phyloP scores from a whole-genome alignment of 306 rosid genomes.

The Prunus fruticosa region DNA sequence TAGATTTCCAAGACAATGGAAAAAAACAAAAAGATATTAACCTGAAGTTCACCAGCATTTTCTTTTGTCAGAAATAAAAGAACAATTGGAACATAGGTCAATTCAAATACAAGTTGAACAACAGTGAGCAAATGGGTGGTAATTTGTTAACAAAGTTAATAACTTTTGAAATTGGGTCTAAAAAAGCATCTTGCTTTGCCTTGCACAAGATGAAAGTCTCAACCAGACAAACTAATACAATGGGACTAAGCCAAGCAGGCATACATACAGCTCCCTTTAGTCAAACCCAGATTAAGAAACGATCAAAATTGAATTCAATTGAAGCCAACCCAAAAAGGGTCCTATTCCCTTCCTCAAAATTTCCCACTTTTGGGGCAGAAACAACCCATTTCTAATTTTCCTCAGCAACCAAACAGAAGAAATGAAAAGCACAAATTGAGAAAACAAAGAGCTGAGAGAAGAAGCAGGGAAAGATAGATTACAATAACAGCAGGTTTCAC shows the following conservation, averaged over 20 bases:
- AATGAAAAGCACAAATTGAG: not conserved
- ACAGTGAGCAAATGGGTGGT: not conserved
- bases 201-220: not conserved
- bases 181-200: not conserved
- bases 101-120: not conserved
- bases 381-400: not conserved
- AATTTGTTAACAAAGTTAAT: not conserved
- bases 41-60: not conserved
- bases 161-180: not conserved
- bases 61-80: not conserved
- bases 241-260: not conserved
- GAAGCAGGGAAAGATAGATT: not conserved
- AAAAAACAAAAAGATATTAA: not conserved
- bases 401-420: slow-evolving; percentile 3
- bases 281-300: slow-evolving; percentile 8
- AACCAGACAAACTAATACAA: not conserved
- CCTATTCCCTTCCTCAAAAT: not conserved
- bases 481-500: slow-evolving; percentile 35
- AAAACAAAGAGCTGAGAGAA: not conserved
- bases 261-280: not conserved
- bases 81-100: not conserved
- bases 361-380: not conserved
- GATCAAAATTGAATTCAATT: not conserved
- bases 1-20: not conserved
- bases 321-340: not conserved